Conservation (phyloP, 495 filamentous ascomycete genomes). For the Lasiosphaeris hirsuta region DNA sequence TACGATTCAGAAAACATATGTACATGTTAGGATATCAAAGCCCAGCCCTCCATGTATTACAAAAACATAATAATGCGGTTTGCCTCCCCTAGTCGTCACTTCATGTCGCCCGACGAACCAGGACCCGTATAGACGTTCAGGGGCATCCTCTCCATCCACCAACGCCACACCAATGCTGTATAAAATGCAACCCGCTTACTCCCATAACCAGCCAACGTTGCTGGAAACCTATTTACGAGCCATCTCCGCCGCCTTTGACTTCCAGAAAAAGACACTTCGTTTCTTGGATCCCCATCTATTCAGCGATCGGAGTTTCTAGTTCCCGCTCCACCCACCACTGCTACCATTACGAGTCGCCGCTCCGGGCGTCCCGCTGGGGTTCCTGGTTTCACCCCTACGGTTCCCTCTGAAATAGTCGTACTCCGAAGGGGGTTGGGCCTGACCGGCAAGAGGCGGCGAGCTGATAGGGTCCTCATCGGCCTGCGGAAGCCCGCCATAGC, state of each 20-base stretch:
- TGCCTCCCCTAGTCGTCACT: too few relatives aligned
- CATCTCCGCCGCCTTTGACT: neutral
- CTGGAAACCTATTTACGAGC: neutral
- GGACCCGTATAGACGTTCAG: neutral
- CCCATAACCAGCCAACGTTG: neutral
- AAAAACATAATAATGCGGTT: too few relatives aligned
- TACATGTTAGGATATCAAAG: too few relatives aligned
- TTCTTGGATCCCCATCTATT: neutral
- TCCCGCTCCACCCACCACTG: conserved; percentile 20
- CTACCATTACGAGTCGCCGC: conserved; percentile 18
- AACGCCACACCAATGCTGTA: conserved; percentile 14
- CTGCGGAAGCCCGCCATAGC: conserved; percentile 52
- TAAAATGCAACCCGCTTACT: neutral
- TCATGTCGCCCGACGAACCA: neutral
- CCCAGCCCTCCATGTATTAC: too few relatives aligned
- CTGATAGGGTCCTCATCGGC: conserved; percentile 35
- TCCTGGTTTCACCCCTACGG: conserved; percentile 9
- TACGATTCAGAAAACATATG: too few relatives aligned
- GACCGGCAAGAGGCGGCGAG: conserved; percentile 20
- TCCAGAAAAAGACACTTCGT: conserved; percentile 7
- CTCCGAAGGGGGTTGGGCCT: conserved; percentile 24
- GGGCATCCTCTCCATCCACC: neutral
- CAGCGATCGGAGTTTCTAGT: conserved; percentile 19
- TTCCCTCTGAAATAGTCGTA: conserved; percentile 37
- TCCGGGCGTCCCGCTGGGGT: conserved; percentile 13